Percentiles rank a stretch among this genome's conserved stretches.
Conservation (phyloP, 1,284 basidiomycete species). For the Puccinia triticina region DNA sequence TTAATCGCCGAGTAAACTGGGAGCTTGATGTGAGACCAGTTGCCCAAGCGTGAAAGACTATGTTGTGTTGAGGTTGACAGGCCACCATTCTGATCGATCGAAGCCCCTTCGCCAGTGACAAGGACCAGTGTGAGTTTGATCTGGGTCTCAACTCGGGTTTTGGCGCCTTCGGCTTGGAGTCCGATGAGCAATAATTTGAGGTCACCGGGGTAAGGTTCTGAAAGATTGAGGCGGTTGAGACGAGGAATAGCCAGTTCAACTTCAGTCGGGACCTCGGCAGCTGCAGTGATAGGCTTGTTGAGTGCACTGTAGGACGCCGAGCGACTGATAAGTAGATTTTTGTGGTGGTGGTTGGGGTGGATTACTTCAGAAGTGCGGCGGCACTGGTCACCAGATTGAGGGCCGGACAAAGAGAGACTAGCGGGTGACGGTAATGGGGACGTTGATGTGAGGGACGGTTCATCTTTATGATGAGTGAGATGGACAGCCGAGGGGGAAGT, state of each 20-base stretch:
- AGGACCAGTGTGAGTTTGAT: constrained; percentile 71
- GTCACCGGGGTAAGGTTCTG: constrained; percentile 26
- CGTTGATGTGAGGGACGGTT: constrained; percentile 9
- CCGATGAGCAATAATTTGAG: constrained; percentile 69
- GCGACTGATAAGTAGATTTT: constrained; percentile 4
- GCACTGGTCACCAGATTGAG: constrained; percentile 23
- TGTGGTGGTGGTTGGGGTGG: background rate
- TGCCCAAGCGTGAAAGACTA: constrained; percentile 33
- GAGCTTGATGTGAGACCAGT: constrained; percentile 52
- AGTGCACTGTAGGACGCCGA: constrained; percentile 26
- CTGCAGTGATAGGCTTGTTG: constrained; percentile 4
- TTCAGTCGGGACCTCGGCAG: constrained; percentile 35
- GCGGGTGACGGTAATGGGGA: constrained; percentile 30
- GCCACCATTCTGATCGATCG: constrained; percentile 33
- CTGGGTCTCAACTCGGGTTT: constrained; percentile 91
- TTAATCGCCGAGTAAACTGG: constrained; percentile 50
- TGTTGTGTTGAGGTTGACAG: constrained; percentile 9
- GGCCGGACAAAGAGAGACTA: constrained; percentile 16
- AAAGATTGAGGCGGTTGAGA: constrained; percentile 8
- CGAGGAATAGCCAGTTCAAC: constrained; percentile 36
- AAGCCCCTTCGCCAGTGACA: constrained; percentile 24
- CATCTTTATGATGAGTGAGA: background rate
- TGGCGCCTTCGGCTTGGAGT: constrained; percentile 80
- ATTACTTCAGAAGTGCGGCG: background rate
- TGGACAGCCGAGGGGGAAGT: background rate